These are phyloP conservation scores for Erysimum cheiri DNA, from an alignment of 441 rosid species.

Conservation along the genomic window DNA sequence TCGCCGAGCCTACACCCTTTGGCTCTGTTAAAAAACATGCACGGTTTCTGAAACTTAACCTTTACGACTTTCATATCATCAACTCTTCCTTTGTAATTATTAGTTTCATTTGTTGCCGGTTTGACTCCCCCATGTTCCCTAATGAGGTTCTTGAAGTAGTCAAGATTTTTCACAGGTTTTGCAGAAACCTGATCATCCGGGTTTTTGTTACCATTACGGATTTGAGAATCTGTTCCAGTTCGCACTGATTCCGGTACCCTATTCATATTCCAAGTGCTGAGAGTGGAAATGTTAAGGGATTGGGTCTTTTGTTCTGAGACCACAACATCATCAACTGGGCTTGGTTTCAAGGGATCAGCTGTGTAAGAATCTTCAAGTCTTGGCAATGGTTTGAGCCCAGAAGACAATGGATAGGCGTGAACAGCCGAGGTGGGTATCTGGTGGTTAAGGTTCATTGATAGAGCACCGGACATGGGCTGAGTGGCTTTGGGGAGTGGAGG, in stretches of 20 bases:
- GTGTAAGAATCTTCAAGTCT: conserved; percentile 8
- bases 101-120: conserved; percentile 42
- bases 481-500: conserved; percentile 20
- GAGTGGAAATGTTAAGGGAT: neutral
- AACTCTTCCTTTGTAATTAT: conserved; percentile 32
- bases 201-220: conserved; percentile 36
- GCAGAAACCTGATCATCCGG: conserved; percentile 19
- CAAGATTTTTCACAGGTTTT: conserved; percentile 46
- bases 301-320: conserved; percentile 13
- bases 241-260: neutral
- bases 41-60: conserved; percentile 49
- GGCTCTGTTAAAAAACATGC: conserved; percentile 50
- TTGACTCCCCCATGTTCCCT: conserved; percentile 66
- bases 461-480: conserved; percentile 30
- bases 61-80: conserved; percentile 28
- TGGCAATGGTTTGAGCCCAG: neutral
- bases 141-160: conserved; percentile 67
- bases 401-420: conserved; percentile 19
- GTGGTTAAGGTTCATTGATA: conserved; percentile 28
- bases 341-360: conserved; percentile 15
- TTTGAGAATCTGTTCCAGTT: conserved; percentile 16
- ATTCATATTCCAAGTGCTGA: conserved; percentile 19
- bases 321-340: conserved; percentile 19
- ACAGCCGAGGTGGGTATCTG: conserved; percentile 18
- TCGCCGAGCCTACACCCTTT: conserved; percentile 67